Conservation (phyloP, 768 basidiomycete genomes). For the Suillus discolor region DNA sequence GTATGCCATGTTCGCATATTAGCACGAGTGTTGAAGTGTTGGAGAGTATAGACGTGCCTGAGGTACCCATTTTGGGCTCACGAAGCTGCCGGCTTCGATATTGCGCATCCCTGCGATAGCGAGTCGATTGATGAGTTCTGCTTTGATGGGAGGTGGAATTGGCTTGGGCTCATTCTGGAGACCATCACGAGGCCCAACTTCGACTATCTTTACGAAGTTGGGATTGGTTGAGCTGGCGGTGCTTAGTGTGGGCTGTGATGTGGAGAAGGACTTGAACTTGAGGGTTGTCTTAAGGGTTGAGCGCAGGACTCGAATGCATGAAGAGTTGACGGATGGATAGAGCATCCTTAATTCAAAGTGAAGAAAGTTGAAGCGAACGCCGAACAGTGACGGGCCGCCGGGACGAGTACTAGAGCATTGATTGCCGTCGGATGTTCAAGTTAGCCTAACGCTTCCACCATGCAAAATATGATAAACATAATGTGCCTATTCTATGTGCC, state of each 20-base stretch:
- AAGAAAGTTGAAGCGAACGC: not conserved
- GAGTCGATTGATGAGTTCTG: constrained; percentile 78
- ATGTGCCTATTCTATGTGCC: not conserved
- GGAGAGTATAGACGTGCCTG: constrained; percentile 53
- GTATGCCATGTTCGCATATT: not conserved
- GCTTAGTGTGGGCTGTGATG: constrained; percentile 1
- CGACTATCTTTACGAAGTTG: constrained; percentile 58
- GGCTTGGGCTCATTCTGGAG: constrained; percentile 85
- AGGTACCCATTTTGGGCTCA: constrained; percentile 92
- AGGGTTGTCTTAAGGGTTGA: not conserved
- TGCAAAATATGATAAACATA: not conserved
- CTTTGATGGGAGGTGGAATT: constrained; percentile 73
- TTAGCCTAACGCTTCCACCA: not conserved
- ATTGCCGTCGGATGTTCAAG: not conserved
- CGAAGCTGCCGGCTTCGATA: constrained; percentile 89
- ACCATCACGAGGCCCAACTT: constrained; percentile 90
- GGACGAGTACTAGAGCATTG: not conserved
- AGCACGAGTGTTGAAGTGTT: not conserved
- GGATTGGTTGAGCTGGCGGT: not conserved
- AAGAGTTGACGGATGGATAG: not conserved
- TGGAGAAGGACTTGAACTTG: constrained; percentile 8
- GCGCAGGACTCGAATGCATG: not conserved
- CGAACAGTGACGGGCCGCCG: not conserved
- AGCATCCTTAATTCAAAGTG: not conserved
- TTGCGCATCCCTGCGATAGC: constrained; percentile 63